Evolutionary conservation across 2,329 filamentous ascomycete species (phyloP).

Genomic region (Fusarium praegraminearum): DNA sequence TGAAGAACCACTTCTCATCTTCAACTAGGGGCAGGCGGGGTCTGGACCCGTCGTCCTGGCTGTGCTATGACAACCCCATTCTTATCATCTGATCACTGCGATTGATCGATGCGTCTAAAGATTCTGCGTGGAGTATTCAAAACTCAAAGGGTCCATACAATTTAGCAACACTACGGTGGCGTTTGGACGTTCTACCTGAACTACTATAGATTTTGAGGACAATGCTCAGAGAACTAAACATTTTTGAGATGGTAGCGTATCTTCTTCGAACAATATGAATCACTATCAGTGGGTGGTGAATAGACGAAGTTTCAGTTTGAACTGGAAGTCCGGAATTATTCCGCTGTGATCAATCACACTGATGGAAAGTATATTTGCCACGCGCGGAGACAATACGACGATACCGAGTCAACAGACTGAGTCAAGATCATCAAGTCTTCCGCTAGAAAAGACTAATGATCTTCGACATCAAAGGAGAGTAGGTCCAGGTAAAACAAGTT

Average conservation of each 20-base stretch:
- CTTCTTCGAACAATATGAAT: background rate
- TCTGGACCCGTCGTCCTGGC: background rate
- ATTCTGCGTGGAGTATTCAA: background rate
- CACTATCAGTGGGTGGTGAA: background rate
- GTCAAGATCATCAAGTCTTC: background rate
- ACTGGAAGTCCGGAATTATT: background rate
- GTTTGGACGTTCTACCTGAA: background rate
- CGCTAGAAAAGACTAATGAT: accelerated
- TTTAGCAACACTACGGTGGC: background rate
- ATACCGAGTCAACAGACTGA: background rate
- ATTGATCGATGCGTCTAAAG: background rate
- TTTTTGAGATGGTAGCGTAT: accelerated
- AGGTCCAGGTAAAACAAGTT: accelerated
- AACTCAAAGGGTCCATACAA: background rate
- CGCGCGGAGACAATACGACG: accelerated
- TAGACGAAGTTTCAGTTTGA: background rate
- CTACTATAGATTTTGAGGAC: background rate
- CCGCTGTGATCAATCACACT: background rate
- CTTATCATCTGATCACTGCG: background rate
- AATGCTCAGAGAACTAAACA: background rate
- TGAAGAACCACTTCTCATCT: background rate
- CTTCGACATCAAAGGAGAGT: no score
- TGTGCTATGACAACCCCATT: background rate
- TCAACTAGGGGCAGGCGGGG: background rate
- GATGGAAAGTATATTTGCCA: background rate